A percentile compares a stretch with the other conserved stretches of the same genome.
Evolutionary conservation across 306 rosid species (phyloP).

Genomic region (Rosa rugosa): DNA sequence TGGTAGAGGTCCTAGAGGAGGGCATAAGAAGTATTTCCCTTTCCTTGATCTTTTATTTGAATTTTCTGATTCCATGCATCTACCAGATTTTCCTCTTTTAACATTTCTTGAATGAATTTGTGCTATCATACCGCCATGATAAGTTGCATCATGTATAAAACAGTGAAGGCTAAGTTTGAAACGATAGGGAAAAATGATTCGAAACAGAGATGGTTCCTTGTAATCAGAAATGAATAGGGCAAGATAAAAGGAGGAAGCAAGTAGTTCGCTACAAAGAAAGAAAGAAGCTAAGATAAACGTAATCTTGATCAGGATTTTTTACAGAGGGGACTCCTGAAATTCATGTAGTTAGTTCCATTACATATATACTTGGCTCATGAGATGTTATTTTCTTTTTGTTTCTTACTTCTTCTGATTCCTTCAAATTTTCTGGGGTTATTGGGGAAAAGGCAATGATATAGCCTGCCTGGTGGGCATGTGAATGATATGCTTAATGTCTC

Average conservation of each 20-base stretch:
- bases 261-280: background rate
- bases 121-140: background rate
- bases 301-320: background rate
- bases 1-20: slow-evolving; percentile 85
- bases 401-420: too few species aligned
- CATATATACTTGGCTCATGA: background rate
- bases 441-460: too few species aligned
- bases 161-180: background rate
- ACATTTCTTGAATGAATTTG: background rate
- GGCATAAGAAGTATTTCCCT: slow-evolving; percentile 71
- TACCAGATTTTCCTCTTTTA: background rate
- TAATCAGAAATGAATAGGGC: background rate
- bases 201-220: background rate
- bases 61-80: background rate
- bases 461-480: background rate
- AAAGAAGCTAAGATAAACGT: background rate
- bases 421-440: too few species aligned
- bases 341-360: background rate
- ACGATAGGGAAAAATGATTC: background rate
- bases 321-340: background rate
- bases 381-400: too few species aligned
- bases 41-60: slow-evolving; percentile 1
- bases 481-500: background rate
- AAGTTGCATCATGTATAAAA: background rate
- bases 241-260: background rate